Evolutionary conservation across 768 basidiomycete species (phyloP).

Genomic region (Amylocystis lapponica): DNA sequence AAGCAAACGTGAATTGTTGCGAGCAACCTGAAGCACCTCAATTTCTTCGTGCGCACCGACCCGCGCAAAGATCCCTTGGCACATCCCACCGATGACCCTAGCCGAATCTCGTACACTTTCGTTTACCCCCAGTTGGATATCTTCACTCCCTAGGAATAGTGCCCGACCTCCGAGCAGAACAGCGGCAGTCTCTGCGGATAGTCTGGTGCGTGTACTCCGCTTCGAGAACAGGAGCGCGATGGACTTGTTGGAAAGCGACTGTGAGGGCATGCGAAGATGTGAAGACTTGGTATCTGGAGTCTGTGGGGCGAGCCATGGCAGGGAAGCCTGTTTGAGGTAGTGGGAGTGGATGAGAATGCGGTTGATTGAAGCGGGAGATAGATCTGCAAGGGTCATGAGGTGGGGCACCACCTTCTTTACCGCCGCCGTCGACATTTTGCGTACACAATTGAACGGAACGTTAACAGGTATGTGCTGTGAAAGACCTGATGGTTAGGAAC

Average conservation of each 20-base stretch:
- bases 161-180: constrained; percentile 80
- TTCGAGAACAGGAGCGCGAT: constrained; percentile 91
- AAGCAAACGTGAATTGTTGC: constrained; percentile 1
- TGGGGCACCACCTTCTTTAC: constrained; percentile 41
- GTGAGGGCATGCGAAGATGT: constrained; percentile 54
- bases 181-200: constrained; percentile 82
- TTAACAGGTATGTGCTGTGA: too few species aligned
- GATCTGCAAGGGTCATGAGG: constrained; percentile 86
- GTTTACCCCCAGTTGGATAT: constrained; percentile 96
- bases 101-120: constrained; percentile 82
- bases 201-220: constrained; percentile 86
- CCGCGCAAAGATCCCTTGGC: constrained; percentile 93
- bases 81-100: constrained; percentile 89
- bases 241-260: constrained; percentile 75
- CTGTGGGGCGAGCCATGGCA: constrained; percentile 65
- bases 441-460: too few species aligned
- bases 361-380: constrained; percentile 68
- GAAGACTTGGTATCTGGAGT: constrained; percentile 17
- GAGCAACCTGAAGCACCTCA: constrained; percentile 53
- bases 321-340: constrained; percentile 52
- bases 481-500: too few species aligned
- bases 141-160: constrained; percentile 82
- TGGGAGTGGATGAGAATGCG: constrained; percentile 60
- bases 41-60: constrained; percentile 91
- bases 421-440: too few species aligned